phyloP scores from a whole-genome alignment of 169 alveolate genomes.

The Ichthyophthirius multifiliis region DNA sequence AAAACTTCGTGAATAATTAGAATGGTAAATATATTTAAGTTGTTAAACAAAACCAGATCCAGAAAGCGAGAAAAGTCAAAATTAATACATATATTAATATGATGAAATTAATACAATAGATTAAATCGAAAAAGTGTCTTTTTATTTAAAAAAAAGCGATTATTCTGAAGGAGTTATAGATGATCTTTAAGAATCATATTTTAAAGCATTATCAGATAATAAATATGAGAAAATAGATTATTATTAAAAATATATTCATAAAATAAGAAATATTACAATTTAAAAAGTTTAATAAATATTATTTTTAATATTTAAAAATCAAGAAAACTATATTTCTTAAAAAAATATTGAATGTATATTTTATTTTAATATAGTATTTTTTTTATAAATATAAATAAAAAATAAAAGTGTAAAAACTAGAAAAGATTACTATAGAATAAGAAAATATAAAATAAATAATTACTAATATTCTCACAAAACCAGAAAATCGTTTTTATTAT shows the following conservation, averaged over 20 bases:
- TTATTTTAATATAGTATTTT: neutral
- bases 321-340: neutral
- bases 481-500: neutral
- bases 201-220: neutral
- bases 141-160: neutral
- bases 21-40: neutral
- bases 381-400: neutral
- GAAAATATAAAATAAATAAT: neutral
- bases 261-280: neutral
- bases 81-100: neutral
- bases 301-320: neutral
- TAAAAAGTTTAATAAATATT: neutral
- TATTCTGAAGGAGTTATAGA: constrained; percentile 1
- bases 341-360: neutral
- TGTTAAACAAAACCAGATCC: neutral
- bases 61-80: neutral
- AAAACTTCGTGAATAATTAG: neutral
- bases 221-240: neutral
- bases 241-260: neutral
- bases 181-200: neutral
- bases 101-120: neutral
- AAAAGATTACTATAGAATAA: neutral
- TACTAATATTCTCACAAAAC: neutral
- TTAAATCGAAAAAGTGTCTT: neutral
- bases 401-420: neutral